Percentiles rank a stretch among this genome's conserved stretches.
These are phyloP conservation scores for Melanogaster broomeanus DNA, from an alignment of 768 basidiomycete species.

Conservation along the genomic window DNA sequence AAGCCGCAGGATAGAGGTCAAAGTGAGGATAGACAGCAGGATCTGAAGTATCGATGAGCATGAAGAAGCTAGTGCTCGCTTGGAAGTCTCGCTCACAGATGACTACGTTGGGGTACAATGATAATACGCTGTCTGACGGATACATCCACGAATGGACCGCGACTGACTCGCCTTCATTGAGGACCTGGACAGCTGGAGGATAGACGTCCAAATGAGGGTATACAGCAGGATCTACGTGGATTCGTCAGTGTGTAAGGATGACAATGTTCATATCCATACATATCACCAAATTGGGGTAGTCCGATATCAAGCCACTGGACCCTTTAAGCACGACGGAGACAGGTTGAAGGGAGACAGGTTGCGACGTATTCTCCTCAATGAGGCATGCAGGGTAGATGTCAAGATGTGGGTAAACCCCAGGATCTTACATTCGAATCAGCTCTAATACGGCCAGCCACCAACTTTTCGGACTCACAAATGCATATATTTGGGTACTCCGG, in stretches of 20 bases:
- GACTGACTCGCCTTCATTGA: background rate
- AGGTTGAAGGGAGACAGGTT: slow-evolving; percentile 1
- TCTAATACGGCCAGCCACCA: background rate
- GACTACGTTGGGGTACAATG: slow-evolving; percentile 14
- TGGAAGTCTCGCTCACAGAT: slow-evolving; percentile 13
- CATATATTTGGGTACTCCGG: slow-evolving; percentile 13
- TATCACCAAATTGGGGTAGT: slow-evolving; percentile 38
- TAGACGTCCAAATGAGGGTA: slow-evolving; percentile 47
- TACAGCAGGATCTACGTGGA: slow-evolving; percentile 34
- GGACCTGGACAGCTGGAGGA: slow-evolving; percentile 18
- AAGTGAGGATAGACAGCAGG: slow-evolving; percentile 43
- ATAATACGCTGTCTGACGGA: background rate
- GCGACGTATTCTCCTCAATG: slow-evolving; percentile 1
- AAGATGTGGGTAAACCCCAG: slow-evolving; percentile 40
- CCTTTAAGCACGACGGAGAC: background rate
- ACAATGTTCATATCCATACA: slow-evolving; percentile 27
- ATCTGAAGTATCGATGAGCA: slow-evolving; percentile 28
- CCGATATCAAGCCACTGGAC: slow-evolving; percentile 2
- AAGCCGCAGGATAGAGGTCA: slow-evolving; percentile 37
- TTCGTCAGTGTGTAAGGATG: slow-evolving; percentile 6
- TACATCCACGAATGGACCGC: background rate
- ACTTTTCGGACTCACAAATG: slow-evolving; percentile 17
- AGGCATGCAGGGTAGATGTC: slow-evolving; percentile 39
- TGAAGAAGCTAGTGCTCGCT: background rate
- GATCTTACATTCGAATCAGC: slow-evolving; percentile 32